A percentile compares a stretch with the other conserved stretches of the same genome.
phyloP scores from a whole-genome alignment of 2,329 filamentous ascomycete genomes.

The Phoma sp. region DNA sequence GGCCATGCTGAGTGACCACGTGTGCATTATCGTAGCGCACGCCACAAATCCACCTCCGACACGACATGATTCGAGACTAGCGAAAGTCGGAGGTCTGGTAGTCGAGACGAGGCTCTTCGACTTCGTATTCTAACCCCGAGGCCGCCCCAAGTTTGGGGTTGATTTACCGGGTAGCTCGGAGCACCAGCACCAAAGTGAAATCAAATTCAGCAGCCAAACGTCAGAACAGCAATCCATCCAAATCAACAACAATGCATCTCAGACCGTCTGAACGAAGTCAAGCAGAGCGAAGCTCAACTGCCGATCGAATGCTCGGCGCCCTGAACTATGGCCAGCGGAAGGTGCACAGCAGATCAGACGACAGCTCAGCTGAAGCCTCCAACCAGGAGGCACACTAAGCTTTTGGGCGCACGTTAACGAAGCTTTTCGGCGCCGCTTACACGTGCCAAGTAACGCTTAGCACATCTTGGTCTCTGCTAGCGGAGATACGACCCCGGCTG shows the following conservation, averaged over 20 bases:
- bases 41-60: conserved; percentile 4
- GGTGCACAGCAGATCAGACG: not conserved
- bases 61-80: not conserved
- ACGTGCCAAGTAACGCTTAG: conserved; percentile 28
- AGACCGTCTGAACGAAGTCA: too few species aligned
- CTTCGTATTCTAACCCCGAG: not conserved
- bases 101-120: not conserved
- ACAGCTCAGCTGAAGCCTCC: not conserved
- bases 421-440: conserved; percentile 21
- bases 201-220: too few species aligned
- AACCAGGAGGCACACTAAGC: conserved; percentile 21
- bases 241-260: too few species aligned
- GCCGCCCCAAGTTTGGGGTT: not conserved
- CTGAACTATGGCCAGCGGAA: not conserved
- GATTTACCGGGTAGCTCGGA: not conserved
- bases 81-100: conserved; percentile 4
- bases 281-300: not conserved
- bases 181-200: too few species aligned
- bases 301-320: not conserved
- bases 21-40: conserved; percentile 7
- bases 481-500: not conserved
- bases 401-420: conserved; percentile 24
- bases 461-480: conserved; percentile 15
- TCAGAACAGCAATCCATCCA: too few species aligned
- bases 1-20: not conserved